Percentiles rank a stretch among this genome's conserved stretches.
These are phyloP conservation scores for Eucommia ulmoides DNA, from an alignment of 257 asterid species.

Conservation along the genomic window DNA sequence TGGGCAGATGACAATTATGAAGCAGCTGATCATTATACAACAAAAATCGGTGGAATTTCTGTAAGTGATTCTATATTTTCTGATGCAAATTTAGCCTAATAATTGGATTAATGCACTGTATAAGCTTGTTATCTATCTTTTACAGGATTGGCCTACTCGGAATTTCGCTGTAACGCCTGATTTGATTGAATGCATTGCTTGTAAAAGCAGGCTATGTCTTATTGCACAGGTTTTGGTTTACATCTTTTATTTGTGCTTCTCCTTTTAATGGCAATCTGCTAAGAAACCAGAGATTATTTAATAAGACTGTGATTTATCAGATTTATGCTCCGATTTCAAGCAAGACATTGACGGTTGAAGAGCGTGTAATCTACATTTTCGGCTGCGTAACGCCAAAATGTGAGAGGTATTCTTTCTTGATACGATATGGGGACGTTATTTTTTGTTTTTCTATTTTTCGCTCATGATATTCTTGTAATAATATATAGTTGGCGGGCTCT, in stretches of 20 bases:
- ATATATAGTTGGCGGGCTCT: conserved; percentile 63
- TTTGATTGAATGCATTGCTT: conserved; percentile 43
- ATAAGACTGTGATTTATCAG: conserved; percentile 16
- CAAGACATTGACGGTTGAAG: conserved; percentile 26
- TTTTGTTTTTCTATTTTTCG: not conserved
- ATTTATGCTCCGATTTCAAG: conserved; percentile 72
- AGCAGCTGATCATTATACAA: conserved; percentile 76
- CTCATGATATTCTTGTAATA: conserved; percentile 10
- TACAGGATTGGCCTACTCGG: conserved; percentile 75
- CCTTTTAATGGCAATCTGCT: not conserved
- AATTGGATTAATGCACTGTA: no score
- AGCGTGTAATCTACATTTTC: conserved; percentile 61
- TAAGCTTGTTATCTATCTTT: not conserved
- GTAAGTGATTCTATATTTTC: no score
- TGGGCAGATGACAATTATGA: conserved; percentile 78
- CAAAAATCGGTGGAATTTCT: conserved; percentile 84
- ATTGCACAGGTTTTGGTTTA: conserved; percentile 53
- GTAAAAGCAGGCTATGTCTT: conserved; percentile 52
- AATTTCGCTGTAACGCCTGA: conserved; percentile 19
- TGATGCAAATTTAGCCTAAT: no score
- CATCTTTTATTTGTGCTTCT: not conserved
- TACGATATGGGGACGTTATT: conserved; percentile 7
- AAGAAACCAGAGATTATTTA: not conserved
- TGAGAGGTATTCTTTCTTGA: conserved; percentile 50
- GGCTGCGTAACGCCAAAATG: conserved; percentile 55